Evolutionary conservation across 371 early-diverging fungal genomes (phyloP).

Genomic region (Furculomyces boomerangus): DNA sequence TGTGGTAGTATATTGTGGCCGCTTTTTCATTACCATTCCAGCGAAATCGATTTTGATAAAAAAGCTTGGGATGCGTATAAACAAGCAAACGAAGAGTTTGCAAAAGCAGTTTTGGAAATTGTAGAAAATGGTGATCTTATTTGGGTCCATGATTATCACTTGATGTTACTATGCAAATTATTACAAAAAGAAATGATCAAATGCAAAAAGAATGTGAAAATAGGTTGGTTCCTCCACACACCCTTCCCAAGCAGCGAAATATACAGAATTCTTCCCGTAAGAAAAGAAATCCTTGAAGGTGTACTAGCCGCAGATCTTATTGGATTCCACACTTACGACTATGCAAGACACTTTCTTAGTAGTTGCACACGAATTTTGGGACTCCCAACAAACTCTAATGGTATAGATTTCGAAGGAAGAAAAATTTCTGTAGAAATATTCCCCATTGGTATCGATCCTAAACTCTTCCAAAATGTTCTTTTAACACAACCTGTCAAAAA

Average conservation of each 20-base stretch:
- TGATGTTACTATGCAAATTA: conserved; percentile 90
- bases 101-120: conserved; percentile 60
- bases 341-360: conserved; percentile 93
- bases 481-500: conserved; percentile 41
- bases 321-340: conserved; percentile 99
- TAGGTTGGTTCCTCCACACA: conserved; percentile 98
- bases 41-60: conserved; percentile 87
- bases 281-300: conserved; percentile 80
- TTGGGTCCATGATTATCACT: conserved; percentile 99
- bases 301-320: conserved; percentile 80
- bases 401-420: conserved; percentile 76
- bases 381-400: conserved; percentile 76
- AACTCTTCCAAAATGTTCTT: conserved; percentile 71
- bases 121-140: conserved; percentile 87
- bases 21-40: conserved; percentile 95
- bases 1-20: conserved; percentile 84
- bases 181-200: conserved; percentile 38
- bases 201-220: conserved; percentile 50
- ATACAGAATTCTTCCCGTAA: conserved; percentile 80
- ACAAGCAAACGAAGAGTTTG: conserved; percentile 78
- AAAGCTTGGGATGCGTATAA: conserved; percentile 93
- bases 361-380: conserved; percentile 91
- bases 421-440: conserved; percentile 89
- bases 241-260: conserved; percentile 95
- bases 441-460: conserved; percentile 99